Evolutionary conservation across 345 rosid genomes (phyloP).

Genomic region (Murraya paniculata): DNA sequence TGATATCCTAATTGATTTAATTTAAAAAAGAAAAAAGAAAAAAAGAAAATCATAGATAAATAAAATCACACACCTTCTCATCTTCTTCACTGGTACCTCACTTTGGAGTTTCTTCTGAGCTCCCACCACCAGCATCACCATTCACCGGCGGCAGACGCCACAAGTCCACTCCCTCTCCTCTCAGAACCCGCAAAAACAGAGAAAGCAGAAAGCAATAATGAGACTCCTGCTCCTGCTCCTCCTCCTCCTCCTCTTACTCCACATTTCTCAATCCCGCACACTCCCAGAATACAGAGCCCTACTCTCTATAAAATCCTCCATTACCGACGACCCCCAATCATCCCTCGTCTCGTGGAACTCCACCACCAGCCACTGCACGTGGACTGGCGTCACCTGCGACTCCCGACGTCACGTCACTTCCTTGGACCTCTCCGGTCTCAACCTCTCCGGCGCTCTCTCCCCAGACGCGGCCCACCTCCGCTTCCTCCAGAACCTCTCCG

Average conservation of each 20-base stretch:
- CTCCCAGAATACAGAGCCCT: conserved; percentile 70
- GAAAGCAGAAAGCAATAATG: conserved; percentile 33
- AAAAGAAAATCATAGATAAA: conserved; percentile 12
- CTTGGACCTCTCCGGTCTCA: conserved; percentile 58
- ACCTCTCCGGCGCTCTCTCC: conserved; percentile 72
- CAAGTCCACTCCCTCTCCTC: conserved; percentile 12
- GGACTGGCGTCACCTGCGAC: conserved; percentile 76
- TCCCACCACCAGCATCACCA: not conserved
- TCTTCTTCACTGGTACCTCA: conserved; percentile 3
- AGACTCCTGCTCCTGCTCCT: conserved; percentile 36
- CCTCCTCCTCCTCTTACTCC: conserved; percentile 39
- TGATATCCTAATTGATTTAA: not conserved
- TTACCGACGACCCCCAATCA: conserved; percentile 51
- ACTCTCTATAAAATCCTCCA: conserved; percentile 67
- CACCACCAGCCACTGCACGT: conserved; percentile 49
- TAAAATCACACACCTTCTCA: conserved; percentile 28
- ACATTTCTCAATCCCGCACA: conserved; percentile 36
- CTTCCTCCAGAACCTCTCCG: conserved; percentile 55
- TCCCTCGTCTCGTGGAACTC: conserved; percentile 68
- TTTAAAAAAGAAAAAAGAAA: not conserved
- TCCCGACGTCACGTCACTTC: conserved; percentile 58
- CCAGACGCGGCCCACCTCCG: conserved; percentile 55
- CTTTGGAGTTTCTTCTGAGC: not conserved
- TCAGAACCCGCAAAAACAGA: conserved; percentile 11
- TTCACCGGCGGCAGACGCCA: not conserved